Evolutionary conservation across 2,329 filamentous ascomycete species (phyloP), one percentile per base, ranked within the genome.

Genomic region (Fusarium anguioides): DNA sequence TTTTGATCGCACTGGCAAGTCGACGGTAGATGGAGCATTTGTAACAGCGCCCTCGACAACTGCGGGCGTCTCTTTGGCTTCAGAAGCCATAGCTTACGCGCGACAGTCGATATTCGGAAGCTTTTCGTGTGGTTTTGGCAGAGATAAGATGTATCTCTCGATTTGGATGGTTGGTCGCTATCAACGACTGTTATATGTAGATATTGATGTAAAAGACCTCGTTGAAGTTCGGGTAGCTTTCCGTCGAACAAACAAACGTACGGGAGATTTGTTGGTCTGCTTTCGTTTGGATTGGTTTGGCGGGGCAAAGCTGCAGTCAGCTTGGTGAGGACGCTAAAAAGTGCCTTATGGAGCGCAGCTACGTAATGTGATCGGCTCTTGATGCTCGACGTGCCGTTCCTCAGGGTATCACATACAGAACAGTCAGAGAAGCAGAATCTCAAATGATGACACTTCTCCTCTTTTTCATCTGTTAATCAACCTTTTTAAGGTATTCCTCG

Each of bases 1-100:
- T 66, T 70, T 75, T 55, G 65, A 71, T 33, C 73, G 76, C 61
- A 78, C 68, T n/a, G 77, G 74, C 24, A 77, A 63, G 56, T 75
- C 64, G 39, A 71, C 52, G 23, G 61, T 18, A 40, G 63, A 26
- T 41, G 62, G 62, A 41, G 61, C 58, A 37, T 52, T 54, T 50
- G 55, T 57, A 37, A 60, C 60, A 56, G 62, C 58, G 42, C 58
- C 63, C 48, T 61, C 62, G 45, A 69, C 71, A 51, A 51, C 62
- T 40, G 58, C 71, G 51, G 72, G 61, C 66, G 69, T 66, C 63
- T 66, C 71, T 65, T 67, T 56, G 21, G 72, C 69, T 36, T 69
- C 70, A 41, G 66, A 60, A 53, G 74, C 70, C 77, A 78, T 78
- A 63, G 66, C 61, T 60, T 47, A 35, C 27, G 44, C 46, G 51